Evolutionary conservation across 2,329 filamentous ascomycete species (phyloP), one percentile per base, ranked within the genome.

Genomic region (Drechslerella stenobrocha): DNA sequence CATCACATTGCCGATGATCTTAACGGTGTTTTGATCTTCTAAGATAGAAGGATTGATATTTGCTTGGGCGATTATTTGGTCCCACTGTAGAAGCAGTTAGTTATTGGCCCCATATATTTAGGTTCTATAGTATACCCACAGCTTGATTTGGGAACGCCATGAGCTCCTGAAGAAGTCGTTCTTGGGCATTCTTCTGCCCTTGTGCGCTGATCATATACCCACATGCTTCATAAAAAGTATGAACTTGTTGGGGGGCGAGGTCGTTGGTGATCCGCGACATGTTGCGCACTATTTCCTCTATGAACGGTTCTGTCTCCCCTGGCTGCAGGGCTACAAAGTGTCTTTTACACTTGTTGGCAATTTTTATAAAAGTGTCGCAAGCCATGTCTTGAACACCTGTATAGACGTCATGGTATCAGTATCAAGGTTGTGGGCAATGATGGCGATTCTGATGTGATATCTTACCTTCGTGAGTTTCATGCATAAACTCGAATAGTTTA

Each of bases 401-500:
- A 37, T 23, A 32, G 57, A 42, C n/a, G n/a, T n/a, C n/a, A n/a
- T n/a, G n/a, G n/a, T n/a, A n/a, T n/a, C n/a, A n/a, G n/a, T n/a
- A n/a, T n/a, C 63, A 61, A 26, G 28, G 28, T 78, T 61, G 35
- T n/a, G n/a, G n/a, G n/a, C n/a, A n/a, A n/a, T n/a, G n/a, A n/a
- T 22, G 20, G 1, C 53, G 57, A 40, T 30, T 7, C n/a, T 57
- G 46, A 30, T 45, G n/a, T 22, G 22, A 42, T 9, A 59, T 76
- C 82, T 73, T 78, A 86, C 89, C 93, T 80, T 98, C 93, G 75
- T 98, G 93, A 0, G 93, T 97, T 78, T 98, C 93, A 77, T 98
- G 93, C 93, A 98, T 98, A 76, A 98, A 98, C 79, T 98, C 93
- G 74, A 98, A 98, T 3, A 98, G 83, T 80, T 98, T 98, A 80